Percentiles rank a stretch among this genome's conserved stretches.
phyloP scores from a whole-genome alignment of 208 protist genomes.

The Naegleria lovaniensis region DNA sequence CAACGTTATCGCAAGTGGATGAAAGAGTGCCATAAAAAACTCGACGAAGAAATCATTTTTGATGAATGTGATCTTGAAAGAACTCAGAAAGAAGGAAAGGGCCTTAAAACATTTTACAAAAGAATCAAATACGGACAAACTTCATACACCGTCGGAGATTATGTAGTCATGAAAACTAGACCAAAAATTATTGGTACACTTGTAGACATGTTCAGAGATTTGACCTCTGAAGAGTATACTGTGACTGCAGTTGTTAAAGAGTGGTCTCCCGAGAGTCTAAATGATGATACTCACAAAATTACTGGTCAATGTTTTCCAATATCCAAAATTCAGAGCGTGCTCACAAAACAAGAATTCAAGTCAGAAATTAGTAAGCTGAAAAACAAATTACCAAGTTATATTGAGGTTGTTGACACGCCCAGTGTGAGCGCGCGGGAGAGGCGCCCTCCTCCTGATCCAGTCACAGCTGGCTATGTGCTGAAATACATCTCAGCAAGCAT shows the following conservation, averaged over 20 bases:
- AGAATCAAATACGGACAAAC: not conserved
- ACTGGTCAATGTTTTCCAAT: not conserved
- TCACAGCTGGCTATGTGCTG: not conserved
- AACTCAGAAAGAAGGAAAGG: not conserved
- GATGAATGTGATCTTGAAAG: conserved; percentile 10
- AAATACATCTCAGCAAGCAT: not conserved
- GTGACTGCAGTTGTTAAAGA: not conserved
- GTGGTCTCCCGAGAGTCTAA: not conserved
- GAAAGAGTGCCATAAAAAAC: conserved; percentile 25
- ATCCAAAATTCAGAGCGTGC: not conserved
- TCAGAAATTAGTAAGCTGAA: not conserved
- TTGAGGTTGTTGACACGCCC: not conserved
- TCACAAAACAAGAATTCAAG: not conserved
- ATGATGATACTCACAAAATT: too few relatives aligned
- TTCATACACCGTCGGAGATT: not conserved
- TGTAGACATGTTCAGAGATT: not conserved
- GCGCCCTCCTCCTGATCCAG: not conserved
- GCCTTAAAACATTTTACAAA: not conserved
- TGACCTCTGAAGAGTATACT: not conserved
- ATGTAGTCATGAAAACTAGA: conserved; percentile 9
- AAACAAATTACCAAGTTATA: not conserved
- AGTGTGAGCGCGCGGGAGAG: not conserved
- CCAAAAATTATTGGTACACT: not conserved
- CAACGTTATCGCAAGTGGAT: conserved; percentile 33
- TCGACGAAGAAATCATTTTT: conserved; percentile 40